Evolutionary conservation across 2,329 filamentous ascomycete genomes (phyloP).

Genomic region (Colletotrichum gigasporum): DNA sequence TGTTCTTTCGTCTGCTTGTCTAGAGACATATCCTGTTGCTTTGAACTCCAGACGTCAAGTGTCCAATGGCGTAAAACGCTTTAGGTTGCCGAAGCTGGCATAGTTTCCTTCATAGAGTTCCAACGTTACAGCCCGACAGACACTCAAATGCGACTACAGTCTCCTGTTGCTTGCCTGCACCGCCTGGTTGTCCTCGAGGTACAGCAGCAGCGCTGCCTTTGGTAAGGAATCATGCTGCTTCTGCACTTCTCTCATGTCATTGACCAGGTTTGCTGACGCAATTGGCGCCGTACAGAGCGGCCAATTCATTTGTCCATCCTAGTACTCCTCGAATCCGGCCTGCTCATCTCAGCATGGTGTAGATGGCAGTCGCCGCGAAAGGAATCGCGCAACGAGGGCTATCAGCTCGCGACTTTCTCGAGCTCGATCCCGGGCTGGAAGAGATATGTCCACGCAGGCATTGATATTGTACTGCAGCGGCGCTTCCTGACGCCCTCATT

Average conservation of each 20-base stretch:
- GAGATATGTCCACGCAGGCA: conserved; percentile 3
- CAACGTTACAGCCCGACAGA: too few species aligned
- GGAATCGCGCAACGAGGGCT: conserved; percentile 1
- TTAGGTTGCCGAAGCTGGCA: too few species aligned
- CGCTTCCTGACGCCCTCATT: conserved; percentile 31
- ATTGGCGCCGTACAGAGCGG: conserved; percentile 36
- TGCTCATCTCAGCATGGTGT: conserved; percentile 32
- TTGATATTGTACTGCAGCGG: conserved; percentile 6
- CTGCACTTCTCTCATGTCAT: neutral
- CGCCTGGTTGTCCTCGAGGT: conserved; percentile 42
- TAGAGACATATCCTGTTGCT: too few species aligned
- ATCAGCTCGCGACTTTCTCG: neutral
- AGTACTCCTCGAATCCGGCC: conserved; percentile 37
- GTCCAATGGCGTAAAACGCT: too few species aligned
- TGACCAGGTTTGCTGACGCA: neutral
- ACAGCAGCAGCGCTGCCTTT: conserved; percentile 46
- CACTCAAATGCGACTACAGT: neutral
- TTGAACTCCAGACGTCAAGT: too few species aligned
- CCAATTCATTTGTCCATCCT: conserved; percentile 46
- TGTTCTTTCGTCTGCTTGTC: too few species aligned
- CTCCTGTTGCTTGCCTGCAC: conserved; percentile 15
- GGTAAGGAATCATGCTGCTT: conserved; percentile 36
- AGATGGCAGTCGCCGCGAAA: conserved; percentile 16
- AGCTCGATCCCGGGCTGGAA: conserved; percentile 1
- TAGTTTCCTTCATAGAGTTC: neutral